These are phyloP conservation scores for Penicillium expansum DNA, from an alignment of 2,329 filamentous ascomycete genomes.

Conservation along the genomic window DNA sequence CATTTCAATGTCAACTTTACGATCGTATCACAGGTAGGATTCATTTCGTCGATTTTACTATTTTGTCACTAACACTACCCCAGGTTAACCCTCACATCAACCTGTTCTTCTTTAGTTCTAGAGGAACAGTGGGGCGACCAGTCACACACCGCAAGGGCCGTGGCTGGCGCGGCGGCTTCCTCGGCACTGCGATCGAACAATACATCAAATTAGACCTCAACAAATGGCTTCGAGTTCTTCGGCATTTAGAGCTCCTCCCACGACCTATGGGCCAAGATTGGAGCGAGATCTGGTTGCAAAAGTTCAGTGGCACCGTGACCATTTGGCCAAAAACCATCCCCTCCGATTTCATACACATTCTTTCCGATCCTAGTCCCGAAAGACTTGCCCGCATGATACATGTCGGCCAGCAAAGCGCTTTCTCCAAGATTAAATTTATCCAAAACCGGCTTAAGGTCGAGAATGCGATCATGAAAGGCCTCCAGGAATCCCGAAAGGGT, in stretches of 20 bases:
- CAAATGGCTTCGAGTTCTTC: conserved; percentile 95
- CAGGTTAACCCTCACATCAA: conserved; percentile 97
- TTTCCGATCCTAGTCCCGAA: conserved; percentile 74
- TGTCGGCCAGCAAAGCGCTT: conserved; percentile 82
- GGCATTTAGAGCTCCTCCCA: conserved; percentile 87
- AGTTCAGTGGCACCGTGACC: conserved; percentile 91
- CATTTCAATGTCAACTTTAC: conserved; percentile 99
- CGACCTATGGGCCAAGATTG: conserved; percentile 91
- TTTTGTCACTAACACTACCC: conserved; percentile 31
- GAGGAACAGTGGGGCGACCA: conserved; percentile 85
- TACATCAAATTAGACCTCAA: conserved; percentile 94
- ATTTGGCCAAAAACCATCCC: conserved; percentile 84
- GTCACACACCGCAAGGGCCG: conserved; percentile 91
- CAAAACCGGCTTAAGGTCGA: conserved; percentile 84
- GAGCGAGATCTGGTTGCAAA: conserved; percentile 93
- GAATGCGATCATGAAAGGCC: conserved; percentile 59
- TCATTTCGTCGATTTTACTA: conserved; percentile 26
- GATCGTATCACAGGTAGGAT: conserved; percentile 64
- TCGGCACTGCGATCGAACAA: conserved; percentile 88
- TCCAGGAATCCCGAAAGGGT: conserved; percentile 36
- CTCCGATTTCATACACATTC: conserved; percentile 80
- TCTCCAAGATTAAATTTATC: conserved; percentile 89
- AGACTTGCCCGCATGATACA: conserved; percentile 85
- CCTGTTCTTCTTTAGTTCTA: conserved; percentile 95
- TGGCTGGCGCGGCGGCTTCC: conserved; percentile 92